Base-by-base conservation (phyloP, 805 yeast species). In the Lipomyces lipofer region DNA sequence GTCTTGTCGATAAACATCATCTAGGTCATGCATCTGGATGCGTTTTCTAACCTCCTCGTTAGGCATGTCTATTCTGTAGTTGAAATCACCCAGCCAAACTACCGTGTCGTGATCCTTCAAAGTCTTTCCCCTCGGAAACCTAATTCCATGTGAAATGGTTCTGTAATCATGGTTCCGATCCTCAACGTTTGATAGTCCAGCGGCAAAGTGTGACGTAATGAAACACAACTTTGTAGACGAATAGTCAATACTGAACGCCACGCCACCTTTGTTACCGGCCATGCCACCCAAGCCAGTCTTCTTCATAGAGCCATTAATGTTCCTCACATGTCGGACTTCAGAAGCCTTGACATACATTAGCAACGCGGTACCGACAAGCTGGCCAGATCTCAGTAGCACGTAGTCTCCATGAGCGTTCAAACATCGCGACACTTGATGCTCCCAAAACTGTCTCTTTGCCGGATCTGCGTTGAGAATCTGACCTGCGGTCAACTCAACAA, bases 271-370 rank as follows among this genome's bases (percentile, higher is more conserved):
- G 69, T 94, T 92, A 15, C 97, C 99, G 0, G 98, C 82, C 73
- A 94, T 92, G 43, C 99, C 99, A 35, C 97, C 97, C 51, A 94
- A 74, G 0, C 98, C 99, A 0, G 98, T 92, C 70, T 92, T 92
- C 65, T 91, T 92, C 10, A 87, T 80, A n/a, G 91, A 80, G n/a
- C 97, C 97, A 63, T 90, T 91, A 4, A 94, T 97, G 65, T 86
- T 85, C 12, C 88, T 86, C 3, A 94, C 83, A 50, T 75, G 66
- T 19, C 71, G 68, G 25, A 86, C 71, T 59, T 85, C 83, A 1
- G 78, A 71, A 51, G 82, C 81, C 61, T 83, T 82, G 3, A 83
- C 83, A 67, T 84, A 91, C 40, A 94, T 71, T 66, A 92, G 71
- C 51, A 87, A 68, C 1, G 92, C 82, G 8, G 95, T 80, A 2